These are phyloP conservation scores for Orbilia oligospora DNA, from an alignment of 2,329 filamentous ascomycete species.

Conservation along the genomic window DNA sequence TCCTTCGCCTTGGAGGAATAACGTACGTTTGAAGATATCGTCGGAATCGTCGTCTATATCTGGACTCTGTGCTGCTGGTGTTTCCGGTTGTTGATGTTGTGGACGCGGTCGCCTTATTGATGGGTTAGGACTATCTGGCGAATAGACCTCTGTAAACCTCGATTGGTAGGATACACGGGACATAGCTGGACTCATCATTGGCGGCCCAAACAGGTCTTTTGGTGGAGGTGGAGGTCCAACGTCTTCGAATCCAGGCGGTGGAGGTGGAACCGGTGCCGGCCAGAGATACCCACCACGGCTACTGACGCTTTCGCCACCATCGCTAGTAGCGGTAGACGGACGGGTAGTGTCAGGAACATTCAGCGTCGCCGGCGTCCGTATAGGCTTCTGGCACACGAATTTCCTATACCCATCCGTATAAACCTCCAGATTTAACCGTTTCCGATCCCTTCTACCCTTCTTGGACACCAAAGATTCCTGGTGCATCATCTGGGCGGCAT, in stretches of 20 bases:
- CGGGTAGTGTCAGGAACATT: constrained; percentile 28
- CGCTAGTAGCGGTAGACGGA: constrained; percentile 28
- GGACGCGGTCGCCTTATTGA: constrained; percentile 10
- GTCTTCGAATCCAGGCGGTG: constrained; percentile 48
- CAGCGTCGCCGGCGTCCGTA: not conserved
- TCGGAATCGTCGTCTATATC: constrained; percentile 40
- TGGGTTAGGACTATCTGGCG: constrained; percentile 48
- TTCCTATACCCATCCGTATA: constrained; percentile 50
- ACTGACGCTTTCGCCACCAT: not conserved
- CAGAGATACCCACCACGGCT: constrained; percentile 38
- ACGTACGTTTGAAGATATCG: constrained; percentile 50
- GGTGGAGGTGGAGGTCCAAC: constrained; percentile 48
- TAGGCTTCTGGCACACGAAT: constrained; percentile 36
- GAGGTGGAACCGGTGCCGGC: constrained; percentile 55
- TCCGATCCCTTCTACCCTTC: constrained; percentile 42
- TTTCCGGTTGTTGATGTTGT: constrained; percentile 15
- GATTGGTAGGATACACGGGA: constrained; percentile 40
- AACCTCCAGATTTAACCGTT: constrained; percentile 57
- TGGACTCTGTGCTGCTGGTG: not conserved
- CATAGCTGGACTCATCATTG: constrained; percentile 46
- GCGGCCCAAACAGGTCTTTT: constrained; percentile 27
- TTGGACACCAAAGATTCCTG: constrained; percentile 48
- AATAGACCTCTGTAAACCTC: constrained; percentile 59
- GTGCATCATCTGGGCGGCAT: constrained; percentile 50
- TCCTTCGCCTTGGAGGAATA: constrained; percentile 54